Percentiles rank a stretch among this genome's conserved stretches.
Evolutionary conservation across 345 rosid species (phyloP).

Genomic region (Syzygium grande): DNA sequence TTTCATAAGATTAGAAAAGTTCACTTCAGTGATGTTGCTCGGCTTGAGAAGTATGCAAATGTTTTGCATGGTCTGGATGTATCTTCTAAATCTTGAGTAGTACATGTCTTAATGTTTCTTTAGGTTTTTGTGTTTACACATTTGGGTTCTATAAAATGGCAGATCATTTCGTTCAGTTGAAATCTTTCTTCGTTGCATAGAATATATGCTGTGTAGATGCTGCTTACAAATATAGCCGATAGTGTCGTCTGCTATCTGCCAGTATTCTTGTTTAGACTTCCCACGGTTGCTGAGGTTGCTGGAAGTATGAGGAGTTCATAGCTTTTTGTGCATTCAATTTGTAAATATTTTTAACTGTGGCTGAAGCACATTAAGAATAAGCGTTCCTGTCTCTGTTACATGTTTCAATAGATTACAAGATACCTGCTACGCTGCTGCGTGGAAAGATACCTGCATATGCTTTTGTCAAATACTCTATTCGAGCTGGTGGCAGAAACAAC

Average conservation of each 20-base stretch:
- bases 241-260: neutral
- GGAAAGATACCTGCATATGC: neutral
- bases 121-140: neutral
- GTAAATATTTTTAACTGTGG: neutral
- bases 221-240: neutral
- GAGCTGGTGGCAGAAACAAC: neutral
- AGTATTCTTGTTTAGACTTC: neutral
- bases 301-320: neutral
- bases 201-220: neutral
- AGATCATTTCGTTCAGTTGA: neutral
- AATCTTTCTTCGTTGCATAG: neutral
- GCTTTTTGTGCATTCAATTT: neutral
- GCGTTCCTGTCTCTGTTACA: neutral
- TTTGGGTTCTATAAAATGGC: neutral
- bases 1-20: constrained; percentile 13
- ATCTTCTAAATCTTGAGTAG: neutral
- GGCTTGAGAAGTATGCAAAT: constrained; percentile 23
- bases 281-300: neutral
- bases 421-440: neutral
- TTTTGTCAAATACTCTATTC: neutral
- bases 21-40: constrained; percentile 7
- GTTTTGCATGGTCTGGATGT: constrained; percentile 25
- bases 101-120: neutral
- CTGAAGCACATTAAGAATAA: neutral
- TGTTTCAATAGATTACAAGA: neutral